Evolutionary conservation across 164 flowering plant species (phyloP).

Genomic region (Nymphaea thermarum): DNA sequence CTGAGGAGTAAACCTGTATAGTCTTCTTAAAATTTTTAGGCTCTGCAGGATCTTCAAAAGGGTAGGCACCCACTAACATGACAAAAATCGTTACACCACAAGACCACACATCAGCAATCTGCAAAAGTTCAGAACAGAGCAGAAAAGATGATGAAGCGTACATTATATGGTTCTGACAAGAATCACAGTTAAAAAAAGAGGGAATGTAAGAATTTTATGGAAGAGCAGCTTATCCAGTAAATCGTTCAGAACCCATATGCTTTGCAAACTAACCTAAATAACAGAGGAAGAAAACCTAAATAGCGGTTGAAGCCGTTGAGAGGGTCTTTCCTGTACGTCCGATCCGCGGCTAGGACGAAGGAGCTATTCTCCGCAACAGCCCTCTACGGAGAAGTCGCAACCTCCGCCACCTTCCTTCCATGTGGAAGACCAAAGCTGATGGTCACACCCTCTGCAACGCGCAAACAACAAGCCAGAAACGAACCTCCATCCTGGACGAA

Average conservation of each 20-base stretch:
- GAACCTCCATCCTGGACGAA: background rate
- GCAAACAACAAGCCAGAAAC: background rate
- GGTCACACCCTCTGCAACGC: background rate
- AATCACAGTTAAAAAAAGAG: too few species aligned
- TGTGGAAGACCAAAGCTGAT: background rate
- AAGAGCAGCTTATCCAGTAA: too few species aligned
- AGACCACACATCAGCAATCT: slow-evolving; percentile 93
- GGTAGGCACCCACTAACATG: slow-evolving; percentile 88
- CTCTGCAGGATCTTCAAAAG: slow-evolving; percentile 77
- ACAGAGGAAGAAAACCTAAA: too few species aligned
- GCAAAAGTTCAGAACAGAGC: slow-evolving; percentile 4
- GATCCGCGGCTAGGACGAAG: slow-evolving; percentile 26
- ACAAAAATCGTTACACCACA: slow-evolving; percentile 85
- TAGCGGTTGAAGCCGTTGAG: slow-evolving; percentile 23
- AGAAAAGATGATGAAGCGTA: too few species aligned
- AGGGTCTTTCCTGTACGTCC: slow-evolving; percentile 42
- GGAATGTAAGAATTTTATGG: too few species aligned
- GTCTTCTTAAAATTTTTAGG: slow-evolving; percentile 68
- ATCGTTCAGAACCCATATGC: too few species aligned
- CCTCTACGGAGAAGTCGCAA: background rate
- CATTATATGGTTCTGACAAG: too few species aligned
- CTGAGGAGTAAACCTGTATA: slow-evolving; percentile 35
- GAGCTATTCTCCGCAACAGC: slow-evolving; percentile 7
- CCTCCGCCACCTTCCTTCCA: background rate
- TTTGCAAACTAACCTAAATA: too few species aligned